Evolutionary conservation across 257 asterid species (phyloP).

Genomic region (Haberlea rhodopensis): DNA sequence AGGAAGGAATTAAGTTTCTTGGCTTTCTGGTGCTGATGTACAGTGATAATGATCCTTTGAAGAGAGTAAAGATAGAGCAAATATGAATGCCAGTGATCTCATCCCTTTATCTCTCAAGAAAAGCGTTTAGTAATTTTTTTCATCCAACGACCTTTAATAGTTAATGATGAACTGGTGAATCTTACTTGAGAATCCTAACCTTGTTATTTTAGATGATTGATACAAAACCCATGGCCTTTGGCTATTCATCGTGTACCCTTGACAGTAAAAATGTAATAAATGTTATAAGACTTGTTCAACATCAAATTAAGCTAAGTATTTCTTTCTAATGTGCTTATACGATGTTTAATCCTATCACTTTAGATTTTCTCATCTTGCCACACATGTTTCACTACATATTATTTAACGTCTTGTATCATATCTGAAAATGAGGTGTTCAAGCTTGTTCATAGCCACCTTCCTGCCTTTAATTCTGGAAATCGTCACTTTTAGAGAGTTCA

Average conservation of each 20-base stretch:
- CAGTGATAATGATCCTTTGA: slow-evolving; percentile 15
- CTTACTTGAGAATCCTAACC: background rate
- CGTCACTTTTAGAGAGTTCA: slow-evolving; percentile 2
- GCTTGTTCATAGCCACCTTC: slow-evolving; percentile 3
- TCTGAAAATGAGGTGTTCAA: slow-evolving; percentile 1
- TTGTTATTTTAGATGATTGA: slow-evolving; percentile 9
- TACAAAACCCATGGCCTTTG: background rate
- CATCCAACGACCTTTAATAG: slow-evolving; percentile 7
- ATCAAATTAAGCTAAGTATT: background rate
- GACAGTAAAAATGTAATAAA: slow-evolving; percentile 11
- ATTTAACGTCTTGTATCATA: slow-evolving; percentile 3
- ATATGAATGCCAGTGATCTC: slow-evolving; percentile 7
- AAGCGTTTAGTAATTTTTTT: background rate
- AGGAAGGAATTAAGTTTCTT: background rate
- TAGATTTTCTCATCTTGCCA: too few relatives aligned
- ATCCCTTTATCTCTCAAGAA: background rate
- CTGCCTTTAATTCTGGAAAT: slow-evolving; percentile 2
- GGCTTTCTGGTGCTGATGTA: slow-evolving; percentile 13
- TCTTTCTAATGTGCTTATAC: slow-evolving; percentile 12
- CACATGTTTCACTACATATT: slow-evolving; percentile 1
- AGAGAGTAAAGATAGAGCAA: slow-evolving; percentile 16
- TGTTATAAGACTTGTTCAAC: slow-evolving; percentile 5
- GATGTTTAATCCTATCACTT: slow-evolving; percentile 3
- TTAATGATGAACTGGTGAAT: slow-evolving; percentile 9
- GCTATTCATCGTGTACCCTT: background rate